Base-by-base conservation (phyloP, 1,284 basidiomycete species). In the Inonotus hispidus region DNA sequence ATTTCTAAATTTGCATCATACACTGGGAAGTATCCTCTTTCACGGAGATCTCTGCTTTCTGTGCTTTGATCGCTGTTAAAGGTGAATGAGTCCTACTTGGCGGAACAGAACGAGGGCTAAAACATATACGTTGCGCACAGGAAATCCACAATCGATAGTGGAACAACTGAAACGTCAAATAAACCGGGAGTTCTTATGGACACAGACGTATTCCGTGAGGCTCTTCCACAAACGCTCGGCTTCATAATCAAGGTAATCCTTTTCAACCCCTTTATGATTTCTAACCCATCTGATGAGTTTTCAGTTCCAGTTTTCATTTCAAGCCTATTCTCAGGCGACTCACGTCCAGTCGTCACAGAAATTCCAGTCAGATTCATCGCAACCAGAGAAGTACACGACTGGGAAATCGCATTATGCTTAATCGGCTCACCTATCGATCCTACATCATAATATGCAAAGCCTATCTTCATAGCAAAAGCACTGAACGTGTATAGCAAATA, bases 381-480 rank as follows among this genome's bases (percentile, higher is more conserved):
- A 5, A 66, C 60, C 1, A 52, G 29, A 47, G 60, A 63, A 53
- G 50, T 43, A 16, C 50, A 57, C n/a, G 54, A 63, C 32, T 66
- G 63, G 63, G 65, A 68, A 60, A 64, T 64, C 39, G 66, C 65
- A 25, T 43, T 67, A 21, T 64, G 62, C 54, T 43, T 67, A 41
- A 39, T 67, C 11, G 61, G 61, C n/a, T 56, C 63, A 47, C n/a
- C 50, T 29, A 14, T 35, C 41, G 41, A 43, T 43, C n/a, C 41
- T 21, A n/a, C 19, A 21, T 6, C 16, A 43, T 43, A 21, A 43
- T n/a, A 43, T 43, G 8, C 2, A 43, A 43, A 43, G 41, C 16
- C 19, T n/a, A 7, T 43, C 19, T 16, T 16, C 11, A 43, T 14
- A 43, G 7, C 7, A 21, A 16, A 2, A n/a, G 16, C 16, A n/a